Conservation (phyloP, 495 filamentous ascomycete species). For the Podospora tetraspora region DNA sequence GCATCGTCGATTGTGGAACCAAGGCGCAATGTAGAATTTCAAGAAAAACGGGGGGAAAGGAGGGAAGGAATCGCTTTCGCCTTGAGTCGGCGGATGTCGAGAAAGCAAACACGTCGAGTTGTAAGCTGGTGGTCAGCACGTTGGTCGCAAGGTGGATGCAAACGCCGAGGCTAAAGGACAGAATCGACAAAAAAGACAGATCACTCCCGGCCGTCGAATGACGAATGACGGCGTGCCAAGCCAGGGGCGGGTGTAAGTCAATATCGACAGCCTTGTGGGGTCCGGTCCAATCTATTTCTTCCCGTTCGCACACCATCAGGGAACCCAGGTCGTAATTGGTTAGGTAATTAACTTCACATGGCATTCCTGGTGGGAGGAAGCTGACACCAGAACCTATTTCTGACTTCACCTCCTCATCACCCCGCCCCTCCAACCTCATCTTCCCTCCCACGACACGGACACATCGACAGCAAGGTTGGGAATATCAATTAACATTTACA, state of each 20-base stretch:
- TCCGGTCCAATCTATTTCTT: not conserved
- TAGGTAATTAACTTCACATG: not conserved
- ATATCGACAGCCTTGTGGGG: slow-evolving; percentile 6
- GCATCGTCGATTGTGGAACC: not conserved
- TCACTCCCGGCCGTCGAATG: slow-evolving; percentile 4
- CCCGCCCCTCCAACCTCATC: not conserved
- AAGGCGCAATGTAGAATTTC: not conserved
- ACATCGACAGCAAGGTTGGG: not conserved
- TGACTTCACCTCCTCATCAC: slow-evolving; percentile 5
- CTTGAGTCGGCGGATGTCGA: not conserved
- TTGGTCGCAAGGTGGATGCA: not conserved
- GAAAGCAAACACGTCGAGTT: slow-evolving; percentile 1
- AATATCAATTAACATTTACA: slow-evolving; percentile 9
- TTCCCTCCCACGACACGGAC: too few species aligned
- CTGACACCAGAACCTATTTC: slow-evolving; percentile 4
- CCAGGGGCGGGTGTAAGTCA: not conserved
- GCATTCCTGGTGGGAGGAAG: not conserved
- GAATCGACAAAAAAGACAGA: slow-evolving; percentile 6
- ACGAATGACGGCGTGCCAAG: not conserved
- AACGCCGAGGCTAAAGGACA: slow-evolving; percentile 1
- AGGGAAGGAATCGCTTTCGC: not conserved
- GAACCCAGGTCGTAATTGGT: not conserved
- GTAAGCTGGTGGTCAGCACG: not conserved
- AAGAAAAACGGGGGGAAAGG: not conserved
- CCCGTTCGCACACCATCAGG: not conserved